Percentiles rank a stretch among this genome's conserved stretches.
Evolutionary conservation across 495 filamentous ascomycete species (phyloP).

Genomic region (Trichoderma asperelloides): DNA sequence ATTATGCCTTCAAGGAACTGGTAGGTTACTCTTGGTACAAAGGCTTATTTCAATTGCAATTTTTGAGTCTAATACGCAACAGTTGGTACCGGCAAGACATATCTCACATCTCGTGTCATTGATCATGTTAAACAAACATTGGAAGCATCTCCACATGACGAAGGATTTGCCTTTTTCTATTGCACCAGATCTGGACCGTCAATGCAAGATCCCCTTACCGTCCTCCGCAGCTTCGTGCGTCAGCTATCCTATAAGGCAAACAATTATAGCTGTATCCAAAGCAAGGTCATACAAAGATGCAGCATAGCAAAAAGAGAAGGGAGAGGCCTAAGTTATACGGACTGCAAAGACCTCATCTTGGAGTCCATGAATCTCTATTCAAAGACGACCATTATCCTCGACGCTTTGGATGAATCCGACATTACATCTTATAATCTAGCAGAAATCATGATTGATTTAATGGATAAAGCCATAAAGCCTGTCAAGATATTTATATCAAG

Average conservation of each 20-base stretch:
- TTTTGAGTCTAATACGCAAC: background rate
- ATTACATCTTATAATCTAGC: slow-evolving; percentile 12
- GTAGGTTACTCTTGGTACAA: background rate
- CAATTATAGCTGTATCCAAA: slow-evolving; percentile 13
- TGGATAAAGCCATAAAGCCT: slow-evolving; percentile 19
- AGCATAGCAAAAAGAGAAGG: slow-evolving; percentile 9
- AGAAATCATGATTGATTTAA: slow-evolving; percentile 15
- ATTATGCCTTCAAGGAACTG: background rate
- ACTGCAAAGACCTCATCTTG: slow-evolving; percentile 17
- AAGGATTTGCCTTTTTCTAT: slow-evolving; percentile 35
- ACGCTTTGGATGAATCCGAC: slow-evolving; percentile 20
- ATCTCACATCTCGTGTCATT: slow-evolving; percentile 25
- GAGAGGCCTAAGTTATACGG: slow-evolving; percentile 13
- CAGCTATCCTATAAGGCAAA: slow-evolving; percentile 24
- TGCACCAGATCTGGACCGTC: slow-evolving; percentile 26
- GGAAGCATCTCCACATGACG: slow-evolving; percentile 13
- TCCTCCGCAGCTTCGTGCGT: slow-evolving; percentile 28
- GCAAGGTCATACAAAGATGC: slow-evolving; percentile 11
- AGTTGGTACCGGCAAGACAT: slow-evolving; percentile 28
- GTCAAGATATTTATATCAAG: slow-evolving; percentile 39
- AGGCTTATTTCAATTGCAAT: background rate
- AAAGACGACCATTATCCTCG: slow-evolving; percentile 17
- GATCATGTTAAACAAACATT: slow-evolving; percentile 17
- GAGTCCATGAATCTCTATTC: slow-evolving; percentile 15
- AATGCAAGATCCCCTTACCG: slow-evolving; percentile 19